Conservation (phyloP, 2,329 filamentous ascomycete species). For the Fusarium irregulare region DNA sequence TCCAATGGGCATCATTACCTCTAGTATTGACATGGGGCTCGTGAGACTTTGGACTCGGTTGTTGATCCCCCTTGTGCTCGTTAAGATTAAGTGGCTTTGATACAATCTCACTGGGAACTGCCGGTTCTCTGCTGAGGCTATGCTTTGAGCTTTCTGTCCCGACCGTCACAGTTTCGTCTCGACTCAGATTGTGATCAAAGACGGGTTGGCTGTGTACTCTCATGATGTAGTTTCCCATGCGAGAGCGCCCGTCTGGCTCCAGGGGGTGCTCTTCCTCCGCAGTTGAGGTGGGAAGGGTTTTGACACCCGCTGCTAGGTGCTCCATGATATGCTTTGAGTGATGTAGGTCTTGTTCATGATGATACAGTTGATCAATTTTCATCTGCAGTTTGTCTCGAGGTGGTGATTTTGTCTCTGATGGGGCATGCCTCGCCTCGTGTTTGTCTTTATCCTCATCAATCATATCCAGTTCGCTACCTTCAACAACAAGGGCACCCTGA, state of each 20-base stretch:
- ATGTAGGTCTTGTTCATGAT: constrained; percentile 51
- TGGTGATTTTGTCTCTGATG: constrained; percentile 1
- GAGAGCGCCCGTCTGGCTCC: constrained; percentile 7
- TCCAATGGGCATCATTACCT: constrained; percentile 27
- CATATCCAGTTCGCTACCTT: constrained; percentile 12
- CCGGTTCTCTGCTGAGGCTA: constrained; percentile 25
- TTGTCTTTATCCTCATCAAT: constrained; percentile 15
- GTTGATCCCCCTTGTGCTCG: constrained; percentile 11
- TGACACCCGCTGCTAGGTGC: constrained; percentile 47
- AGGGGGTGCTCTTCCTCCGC: constrained; percentile 4
- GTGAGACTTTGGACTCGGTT: constrained; percentile 38
- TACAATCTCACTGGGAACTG: constrained; percentile 7
- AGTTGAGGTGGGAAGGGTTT: not conserved
- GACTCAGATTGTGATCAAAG: constrained; percentile 25
- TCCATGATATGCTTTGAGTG: constrained; percentile 51
- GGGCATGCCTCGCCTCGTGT: constrained; percentile 1
- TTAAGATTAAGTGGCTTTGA: constrained; percentile 26
- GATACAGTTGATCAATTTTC: constrained; percentile 49
- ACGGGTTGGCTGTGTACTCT: not conserved
- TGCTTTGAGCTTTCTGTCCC: constrained; percentile 18
- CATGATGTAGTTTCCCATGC: not conserved
- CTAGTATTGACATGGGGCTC: constrained; percentile 31
- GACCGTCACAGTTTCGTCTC: constrained; percentile 21
- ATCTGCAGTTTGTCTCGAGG: constrained; percentile 30
- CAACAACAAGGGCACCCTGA: not conserved